Percentiles rank a stretch among this genome's conserved stretches.
phyloP scores from a whole-genome alignment of 495 filamentous ascomycete species.

The Tuber microsphaerosporum region DNA sequence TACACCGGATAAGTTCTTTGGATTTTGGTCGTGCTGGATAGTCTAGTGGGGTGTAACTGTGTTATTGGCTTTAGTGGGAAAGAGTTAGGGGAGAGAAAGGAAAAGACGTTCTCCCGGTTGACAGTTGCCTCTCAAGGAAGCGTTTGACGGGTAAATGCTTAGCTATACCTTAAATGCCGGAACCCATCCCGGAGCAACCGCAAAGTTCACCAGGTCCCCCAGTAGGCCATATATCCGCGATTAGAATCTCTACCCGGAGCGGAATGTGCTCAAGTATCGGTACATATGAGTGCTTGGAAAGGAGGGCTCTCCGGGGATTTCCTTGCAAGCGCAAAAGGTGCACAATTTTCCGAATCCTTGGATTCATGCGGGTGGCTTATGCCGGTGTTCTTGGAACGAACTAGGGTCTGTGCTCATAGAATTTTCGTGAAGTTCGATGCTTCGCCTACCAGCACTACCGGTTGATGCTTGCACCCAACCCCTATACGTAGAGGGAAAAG shows the following conservation, averaged over 20 bases:
- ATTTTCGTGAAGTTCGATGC: neutral
- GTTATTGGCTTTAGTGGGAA: neutral
- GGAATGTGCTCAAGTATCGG: neutral
- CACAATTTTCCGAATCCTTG: neutral
- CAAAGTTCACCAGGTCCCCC: neutral
- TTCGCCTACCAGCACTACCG: neutral
- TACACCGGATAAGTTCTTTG: neutral
- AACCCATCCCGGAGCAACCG: neutral
- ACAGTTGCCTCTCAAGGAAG: neutral
- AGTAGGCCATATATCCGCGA: neutral
- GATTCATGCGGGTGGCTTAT: neutral
- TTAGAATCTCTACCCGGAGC: neutral
- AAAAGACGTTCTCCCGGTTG: neutral
- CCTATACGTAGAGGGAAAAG: neutral
- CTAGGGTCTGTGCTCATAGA: neutral
- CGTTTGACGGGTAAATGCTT: neutral
- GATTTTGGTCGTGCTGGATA: neutral
- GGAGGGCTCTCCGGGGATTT: neutral
- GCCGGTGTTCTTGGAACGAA: neutral
- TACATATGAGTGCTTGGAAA: neutral
- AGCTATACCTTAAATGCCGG: neutral
- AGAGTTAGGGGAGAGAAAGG: neutral
- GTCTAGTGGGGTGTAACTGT: neutral
- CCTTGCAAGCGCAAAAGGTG: neutral
- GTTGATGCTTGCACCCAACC: neutral